Base-by-base conservation (phyloP, 116 monocot species). In the Phalaenopsis hybrid region DNA sequence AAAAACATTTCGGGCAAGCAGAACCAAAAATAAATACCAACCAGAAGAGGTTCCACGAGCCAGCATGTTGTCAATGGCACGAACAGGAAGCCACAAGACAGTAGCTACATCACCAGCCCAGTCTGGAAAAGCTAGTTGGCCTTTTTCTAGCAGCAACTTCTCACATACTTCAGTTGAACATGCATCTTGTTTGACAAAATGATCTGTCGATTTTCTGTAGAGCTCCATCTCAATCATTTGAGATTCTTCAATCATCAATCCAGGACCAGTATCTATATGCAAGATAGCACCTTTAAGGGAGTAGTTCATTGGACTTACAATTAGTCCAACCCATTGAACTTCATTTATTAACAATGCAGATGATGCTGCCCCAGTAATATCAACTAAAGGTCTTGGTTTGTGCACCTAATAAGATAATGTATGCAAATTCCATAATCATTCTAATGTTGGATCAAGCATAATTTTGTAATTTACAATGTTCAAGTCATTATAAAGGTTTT, bases 311-410 rank as follows among this genome's bases (percentile, higher is more conserved):
- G 99, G 99, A 49, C 73, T 92, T 70, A 95, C 84, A 78, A 91
- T 88, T 58, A 99, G 28, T 44, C 99, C 99, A 81, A 99, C 87
- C 95, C 99, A 95, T 78, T 99, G 99, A 49, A 90, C 85, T 79
- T 93, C 99, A 87, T 99, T 95, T 92, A 99, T 99, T 43, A 99
- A 85, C 82, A 99, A 83, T 44, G 91, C 93, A 80, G 95, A 95
- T 77, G 95, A 93, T 68, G 90, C 83, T 5, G 95, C 95, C 31
- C 93, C 86, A 84, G 87, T 20, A 79, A 99, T 91, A 84, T 99
- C 95, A 81, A 99, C 99, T 81, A 99, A 86, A 81, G 93, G 86
- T 76, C 99, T 90, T 77, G 95, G 95, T 46, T 89, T 92, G 82
- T 92, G 83, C 61, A 99, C 99, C 99, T 99, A 78, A 43, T 33